Evolutionary conservation across 495 filamentous ascomycete genomes (phyloP), one percentile per base, ranked within the genome.

Genomic region (Clohesyomyces aquaticus): DNA sequence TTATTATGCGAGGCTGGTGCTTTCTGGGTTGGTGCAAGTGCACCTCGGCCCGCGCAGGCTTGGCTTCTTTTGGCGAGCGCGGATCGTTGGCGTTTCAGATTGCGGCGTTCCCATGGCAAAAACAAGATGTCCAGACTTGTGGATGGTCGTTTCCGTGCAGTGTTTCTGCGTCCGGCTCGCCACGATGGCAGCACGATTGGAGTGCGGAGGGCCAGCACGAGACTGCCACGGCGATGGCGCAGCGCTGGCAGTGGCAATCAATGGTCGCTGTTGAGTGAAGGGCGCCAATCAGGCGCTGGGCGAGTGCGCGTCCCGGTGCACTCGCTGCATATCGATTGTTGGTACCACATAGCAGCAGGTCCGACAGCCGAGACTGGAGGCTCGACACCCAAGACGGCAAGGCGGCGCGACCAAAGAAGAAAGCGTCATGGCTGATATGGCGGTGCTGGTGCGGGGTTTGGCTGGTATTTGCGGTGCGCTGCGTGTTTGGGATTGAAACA

Each of bases 401-500:
- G 29, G 14, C 43, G 43, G 43, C n/a, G 4, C 4, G 21, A 47
- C 43, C 8, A 47, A 47, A 47, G 16, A 22, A 22, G 21, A n/a
- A n/a, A 18, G 8, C 43, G 8, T n/a, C 43, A 18, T 47, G 43
- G 14, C 43, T 10, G 29, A n/a, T n/a, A 4, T 43, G 1, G 19
- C 12, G 14, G 32, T 14, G 29, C 8, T 22, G 29, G 16, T 19
- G 2, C 53, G 27, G 32, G 19, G 29, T 16, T 29, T 9, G 53
- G 18, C 19, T 56, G 55, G 14, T 55, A 25, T 3, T 18, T 3
- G 48, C n/a, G 48, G 23, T 23, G 48, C 48, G 9, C 48, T 41
- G 43, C 22, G 26, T 14, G 56, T 59, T 49, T 59, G 22, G 29
- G 52, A 29, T 12, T 59, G 56, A 59, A 59, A 59, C 56, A 59